Percentiles rank a stretch among this genome's conserved stretches.
These are phyloP conservation scores for Orbilia oligospora DNA, from an alignment of 2,329 filamentous ascomycete species.

Conservation along the genomic window DNA sequence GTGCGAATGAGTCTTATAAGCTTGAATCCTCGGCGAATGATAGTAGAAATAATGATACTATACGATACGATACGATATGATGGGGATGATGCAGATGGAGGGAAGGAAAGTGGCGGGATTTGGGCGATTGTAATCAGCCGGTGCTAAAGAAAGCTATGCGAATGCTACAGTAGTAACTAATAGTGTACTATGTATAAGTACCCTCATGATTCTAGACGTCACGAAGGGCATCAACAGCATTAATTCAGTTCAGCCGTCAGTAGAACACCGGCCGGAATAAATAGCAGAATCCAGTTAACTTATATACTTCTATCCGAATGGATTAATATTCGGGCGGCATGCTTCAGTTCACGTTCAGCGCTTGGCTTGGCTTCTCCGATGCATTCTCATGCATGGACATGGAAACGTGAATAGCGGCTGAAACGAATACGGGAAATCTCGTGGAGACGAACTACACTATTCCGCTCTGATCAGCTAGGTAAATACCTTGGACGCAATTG, in stretches of 20 bases:
- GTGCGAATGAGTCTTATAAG: conserved; percentile 5
- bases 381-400: not conserved
- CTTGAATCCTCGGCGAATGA: not conserved
- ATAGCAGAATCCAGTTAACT: not conserved
- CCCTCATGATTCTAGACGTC: too few species aligned
- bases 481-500: not conserved
- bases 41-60: not conserved
- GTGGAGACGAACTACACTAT: conserved; percentile 6
- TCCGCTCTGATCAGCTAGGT: not conserved
- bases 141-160: too few species aligned
- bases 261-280: not conserved
- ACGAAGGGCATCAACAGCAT: too few species aligned
- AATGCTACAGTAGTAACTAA: not conserved
- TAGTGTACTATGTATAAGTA: not conserved
- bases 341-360: not conserved
- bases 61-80: too few species aligned
- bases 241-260: not conserved
- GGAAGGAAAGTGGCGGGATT: conserved; percentile 16
- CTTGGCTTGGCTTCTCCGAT: not conserved
- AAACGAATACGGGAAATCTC: conserved; percentile 3
- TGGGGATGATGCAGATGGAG: not conserved
- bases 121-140: conserved; percentile 12
- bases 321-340: not conserved
- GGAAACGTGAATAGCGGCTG: not conserved
- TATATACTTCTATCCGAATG: not conserved